These are phyloP conservation scores for Fusarium sp. DNA, from an alignment of 2,329 filamentous ascomycete genomes.

Conservation along the genomic window DNA sequence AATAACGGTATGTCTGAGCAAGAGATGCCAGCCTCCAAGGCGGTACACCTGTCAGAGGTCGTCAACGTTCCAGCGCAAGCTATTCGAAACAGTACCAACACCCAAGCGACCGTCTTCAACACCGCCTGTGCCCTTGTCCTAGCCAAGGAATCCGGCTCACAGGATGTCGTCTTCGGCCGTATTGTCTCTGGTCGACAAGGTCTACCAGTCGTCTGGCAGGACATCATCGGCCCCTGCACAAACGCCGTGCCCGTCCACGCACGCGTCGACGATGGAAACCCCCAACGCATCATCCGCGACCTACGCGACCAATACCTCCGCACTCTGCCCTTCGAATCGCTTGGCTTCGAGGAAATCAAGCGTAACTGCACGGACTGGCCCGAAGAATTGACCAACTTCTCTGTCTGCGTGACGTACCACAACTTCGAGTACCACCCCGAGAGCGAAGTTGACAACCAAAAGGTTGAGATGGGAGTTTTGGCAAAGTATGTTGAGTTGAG, in stretches of 20 bases:
- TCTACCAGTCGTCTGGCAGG: slow-evolving; percentile 24
- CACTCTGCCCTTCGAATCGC: slow-evolving; percentile 31
- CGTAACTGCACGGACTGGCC: slow-evolving; percentile 41
- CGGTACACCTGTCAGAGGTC: slow-evolving; percentile 12
- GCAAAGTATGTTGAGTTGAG: slow-evolving; percentile 10
- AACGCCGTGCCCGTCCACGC: slow-evolving; percentile 19
- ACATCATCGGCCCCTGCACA: slow-evolving; percentile 29
- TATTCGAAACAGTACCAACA: slow-evolving; percentile 5
- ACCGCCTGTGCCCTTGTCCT: slow-evolving; percentile 11
- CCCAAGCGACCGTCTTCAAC: slow-evolving; percentile 20
- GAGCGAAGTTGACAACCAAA: slow-evolving; percentile 14
- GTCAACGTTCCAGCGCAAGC: slow-evolving; percentile 5
- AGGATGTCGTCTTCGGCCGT: slow-evolving; percentile 37
- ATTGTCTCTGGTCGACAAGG: slow-evolving; percentile 41
- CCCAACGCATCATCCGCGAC: slow-evolving; percentile 16
- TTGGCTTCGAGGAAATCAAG: slow-evolving; percentile 37
- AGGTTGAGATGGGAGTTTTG: slow-evolving; percentile 24
- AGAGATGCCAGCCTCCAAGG: neutral
- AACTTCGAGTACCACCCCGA: slow-evolving; percentile 30
- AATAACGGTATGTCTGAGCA: neutral
- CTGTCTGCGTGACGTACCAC: slow-evolving; percentile 15
- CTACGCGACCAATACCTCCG: slow-evolving; percentile 38
- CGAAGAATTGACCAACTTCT: slow-evolving; percentile 1
- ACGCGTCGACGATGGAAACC: neutral
- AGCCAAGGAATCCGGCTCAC: neutral